phyloP scores from a whole-genome alignment of 2,329 filamentous ascomycete genomes.

The Claviceps africana region DNA sequence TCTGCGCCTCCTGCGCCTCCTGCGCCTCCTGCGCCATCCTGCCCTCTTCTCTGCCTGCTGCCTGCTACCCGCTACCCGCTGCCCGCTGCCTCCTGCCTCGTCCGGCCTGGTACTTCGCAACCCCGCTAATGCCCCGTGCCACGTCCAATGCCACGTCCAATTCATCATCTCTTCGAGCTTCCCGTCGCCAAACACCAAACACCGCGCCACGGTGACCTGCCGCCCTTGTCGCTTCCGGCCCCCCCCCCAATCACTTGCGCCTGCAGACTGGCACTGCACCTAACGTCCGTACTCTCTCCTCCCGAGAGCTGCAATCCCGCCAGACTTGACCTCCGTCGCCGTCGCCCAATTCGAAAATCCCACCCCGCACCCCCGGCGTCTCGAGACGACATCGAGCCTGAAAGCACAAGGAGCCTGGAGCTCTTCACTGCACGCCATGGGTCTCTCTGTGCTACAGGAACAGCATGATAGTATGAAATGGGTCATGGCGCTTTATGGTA shows the following conservation, averaged over 20 bases:
- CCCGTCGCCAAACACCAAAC: background rate
- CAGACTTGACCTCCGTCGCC: background rate
- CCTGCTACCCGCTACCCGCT: too few relatives aligned
- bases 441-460: slow-evolving; percentile 68
- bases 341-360: background rate
- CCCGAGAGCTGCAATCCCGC: background rate
- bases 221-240: background rate
- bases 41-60: too few relatives aligned
- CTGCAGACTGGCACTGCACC: slow-evolving; percentile 2
- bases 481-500: background rate
- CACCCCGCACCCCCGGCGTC: background rate
- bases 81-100: too few relatives aligned
- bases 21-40: background rate
- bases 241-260: background rate
- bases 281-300: background rate
- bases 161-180: background rate
- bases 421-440: slow-evolving; percentile 46
- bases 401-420: slow-evolving; percentile 2
- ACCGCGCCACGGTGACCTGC: background rate
- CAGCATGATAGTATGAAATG: slow-evolving; percentile 41
- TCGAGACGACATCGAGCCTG: background rate
- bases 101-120: background rate
- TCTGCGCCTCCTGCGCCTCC: background rate
- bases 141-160: background rate
- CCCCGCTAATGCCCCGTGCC: background rate